A percentile compares a stretch with the other conserved stretches of the same genome.
These are phyloP conservation scores for Orbilia oligospora DNA, from an alignment of 2,329 filamentous ascomycete species.

Conservation along the genomic window DNA sequence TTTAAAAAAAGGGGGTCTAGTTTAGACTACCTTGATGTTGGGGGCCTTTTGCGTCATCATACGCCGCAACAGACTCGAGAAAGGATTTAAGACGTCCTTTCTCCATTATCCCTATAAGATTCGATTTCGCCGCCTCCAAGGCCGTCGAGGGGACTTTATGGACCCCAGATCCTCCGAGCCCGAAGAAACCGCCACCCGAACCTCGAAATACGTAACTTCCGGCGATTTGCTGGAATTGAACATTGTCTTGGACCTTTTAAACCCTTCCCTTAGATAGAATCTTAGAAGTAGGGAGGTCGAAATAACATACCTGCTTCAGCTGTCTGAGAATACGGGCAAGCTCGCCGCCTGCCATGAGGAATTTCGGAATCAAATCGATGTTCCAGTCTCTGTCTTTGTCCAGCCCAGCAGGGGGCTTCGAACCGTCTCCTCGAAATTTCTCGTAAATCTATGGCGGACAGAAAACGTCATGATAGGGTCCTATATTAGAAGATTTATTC, in stretches of 20 bases:
- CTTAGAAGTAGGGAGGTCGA: not conserved
- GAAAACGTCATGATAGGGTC: not conserved
- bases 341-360: constrained; percentile 98
- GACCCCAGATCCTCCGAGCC: constrained; percentile 42
- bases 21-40: constrained; percentile 42
- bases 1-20: constrained; percentile 67
- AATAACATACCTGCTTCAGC: constrained; percentile 79
- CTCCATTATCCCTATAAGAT: constrained; percentile 97
- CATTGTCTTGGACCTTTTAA: constrained; percentile 60
- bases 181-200: constrained; percentile 69
- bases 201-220: constrained; percentile 97
- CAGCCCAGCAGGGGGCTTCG: constrained; percentile 42
- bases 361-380: constrained; percentile 97
- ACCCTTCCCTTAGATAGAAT: not conserved
- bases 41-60: constrained; percentile 59
- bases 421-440: constrained; percentile 40
- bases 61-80: constrained; percentile 64
- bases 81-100: constrained; percentile 95
- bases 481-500: constrained; percentile 45
- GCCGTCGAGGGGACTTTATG: constrained; percentile 93
- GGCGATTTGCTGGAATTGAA: constrained; percentile 71
- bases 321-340: constrained; percentile 97
- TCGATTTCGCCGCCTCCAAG: constrained; percentile 88
- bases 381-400: constrained; percentile 76
- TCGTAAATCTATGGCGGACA: constrained; percentile 42